phyloP scores from a whole-genome alignment of 1,139 yeast species.

The Blastobotrys proliferans region DNA sequence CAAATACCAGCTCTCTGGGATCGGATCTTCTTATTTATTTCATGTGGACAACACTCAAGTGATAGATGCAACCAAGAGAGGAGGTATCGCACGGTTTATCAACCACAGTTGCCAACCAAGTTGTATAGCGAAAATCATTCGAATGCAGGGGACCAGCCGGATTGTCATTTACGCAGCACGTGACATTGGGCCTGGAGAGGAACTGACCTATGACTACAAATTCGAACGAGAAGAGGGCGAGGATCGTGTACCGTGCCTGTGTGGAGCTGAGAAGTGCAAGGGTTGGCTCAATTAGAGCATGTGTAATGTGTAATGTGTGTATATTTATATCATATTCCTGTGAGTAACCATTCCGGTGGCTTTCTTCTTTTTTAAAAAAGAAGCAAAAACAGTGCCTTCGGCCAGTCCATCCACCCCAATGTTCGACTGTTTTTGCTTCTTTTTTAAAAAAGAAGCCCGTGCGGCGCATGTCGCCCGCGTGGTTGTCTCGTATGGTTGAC shows the following conservation, averaged over 20 bases:
- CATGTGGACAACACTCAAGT: conserved; percentile 92
- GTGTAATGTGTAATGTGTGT: neutral
- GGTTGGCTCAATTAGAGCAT: conserved; percentile 68
- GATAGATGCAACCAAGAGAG: conserved; percentile 94
- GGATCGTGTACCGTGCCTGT: conserved; percentile 84
- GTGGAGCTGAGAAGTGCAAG: conserved; percentile 93
- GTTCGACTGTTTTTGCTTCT: no score
- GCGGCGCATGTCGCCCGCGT: no score
- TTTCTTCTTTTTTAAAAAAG: no score
- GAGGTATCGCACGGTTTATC: conserved; percentile 89
- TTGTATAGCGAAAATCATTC: conserved; percentile 93
- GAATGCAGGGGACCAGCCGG: conserved; percentile 89
- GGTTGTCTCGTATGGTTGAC: no score
- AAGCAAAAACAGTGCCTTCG: no score
- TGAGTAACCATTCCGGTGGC: no score
- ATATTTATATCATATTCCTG: no score
- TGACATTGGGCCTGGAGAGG: conserved; percentile 72
- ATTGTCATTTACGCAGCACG: conserved; percentile 92
- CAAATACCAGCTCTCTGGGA: conserved; percentile 82
- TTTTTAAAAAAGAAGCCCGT: no score
- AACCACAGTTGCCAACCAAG: conserved; percentile 98
- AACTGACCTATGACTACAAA: conserved; percentile 90
- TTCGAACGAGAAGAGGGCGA: conserved; percentile 92
- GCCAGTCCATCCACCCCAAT: no score
- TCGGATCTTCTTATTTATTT: conserved; percentile 90